These are phyloP conservation scores for Lophiotrema nucula DNA, from an alignment of 495 filamentous ascomycete species.

Conservation along the genomic window DNA sequence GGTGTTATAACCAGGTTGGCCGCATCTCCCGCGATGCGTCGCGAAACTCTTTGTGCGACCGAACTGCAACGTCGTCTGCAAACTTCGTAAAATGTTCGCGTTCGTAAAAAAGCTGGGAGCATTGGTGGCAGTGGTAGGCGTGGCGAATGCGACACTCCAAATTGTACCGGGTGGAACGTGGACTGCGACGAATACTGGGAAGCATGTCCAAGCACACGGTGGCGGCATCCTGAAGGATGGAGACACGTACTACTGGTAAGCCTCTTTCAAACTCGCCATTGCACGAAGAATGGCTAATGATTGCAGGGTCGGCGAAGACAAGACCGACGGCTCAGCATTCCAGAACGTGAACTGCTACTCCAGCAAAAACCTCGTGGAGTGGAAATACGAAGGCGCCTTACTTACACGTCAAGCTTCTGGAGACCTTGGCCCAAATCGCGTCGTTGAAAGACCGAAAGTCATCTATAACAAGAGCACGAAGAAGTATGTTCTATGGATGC, in stretches of 20 bases:
- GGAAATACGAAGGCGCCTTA: slow-evolving; percentile 58
- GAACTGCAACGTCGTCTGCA: not conserved
- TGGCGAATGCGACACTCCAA: slow-evolving; percentile 20
- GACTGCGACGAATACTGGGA: slow-evolving; percentile 42
- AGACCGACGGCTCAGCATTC: slow-evolving; percentile 57
- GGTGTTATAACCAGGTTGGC: not conserved
- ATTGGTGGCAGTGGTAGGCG: slow-evolving; percentile 5
- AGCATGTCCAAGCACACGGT: slow-evolving; percentile 62
- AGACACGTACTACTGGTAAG: slow-evolving; percentile 46
- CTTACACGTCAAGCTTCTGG: slow-evolving; percentile 51
- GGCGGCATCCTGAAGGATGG: slow-evolving; percentile 54
- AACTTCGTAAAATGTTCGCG: not conserved
- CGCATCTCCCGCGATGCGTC: not conserved
- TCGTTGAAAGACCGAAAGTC: slow-evolving; percentile 67
- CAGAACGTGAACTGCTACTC: slow-evolving; percentile 61
- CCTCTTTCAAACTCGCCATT: not conserved
- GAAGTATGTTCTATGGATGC: slow-evolving; percentile 63
- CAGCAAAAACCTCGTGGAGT: slow-evolving; percentile 59
- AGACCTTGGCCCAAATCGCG: slow-evolving; percentile 60
- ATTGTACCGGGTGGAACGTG: slow-evolving; percentile 33
- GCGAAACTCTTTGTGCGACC: not conserved
- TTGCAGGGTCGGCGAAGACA: slow-evolving; percentile 67
- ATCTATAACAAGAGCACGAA: slow-evolving; percentile 55
- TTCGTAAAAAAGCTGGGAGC: not conserved
- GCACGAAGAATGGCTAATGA: not conserved